Percentiles rank a stretch among this genome's conserved stretches.
Evolutionary conservation across 2,329 filamentous ascomycete species (phyloP).

Genomic region (Coccinonectria pachysandricola): DNA sequence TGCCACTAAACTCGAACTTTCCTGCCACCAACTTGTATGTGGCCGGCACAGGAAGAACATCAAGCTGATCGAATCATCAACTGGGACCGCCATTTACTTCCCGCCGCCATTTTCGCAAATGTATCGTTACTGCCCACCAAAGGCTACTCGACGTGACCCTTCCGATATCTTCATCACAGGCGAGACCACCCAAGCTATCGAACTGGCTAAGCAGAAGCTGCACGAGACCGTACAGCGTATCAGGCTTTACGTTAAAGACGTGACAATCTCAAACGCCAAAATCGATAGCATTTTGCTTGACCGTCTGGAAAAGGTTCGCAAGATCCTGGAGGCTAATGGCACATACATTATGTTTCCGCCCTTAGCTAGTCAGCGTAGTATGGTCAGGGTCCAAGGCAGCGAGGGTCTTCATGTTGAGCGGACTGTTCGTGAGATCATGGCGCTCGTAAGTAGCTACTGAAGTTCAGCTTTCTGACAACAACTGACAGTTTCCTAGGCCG

Average conservation of each 20-base stretch:
- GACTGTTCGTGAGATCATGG: constrained; percentile 92
- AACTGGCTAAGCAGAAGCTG: constrained; percentile 81
- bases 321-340: constrained; percentile 94
- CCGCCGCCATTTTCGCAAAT: constrained; percentile 87
- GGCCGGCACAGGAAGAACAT: constrained; percentile 94
- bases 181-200: constrained; percentile 72
- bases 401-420: constrained; percentile 92
- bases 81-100: constrained; percentile 96
- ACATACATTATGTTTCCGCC: constrained; percentile 90
- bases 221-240: constrained; percentile 74
- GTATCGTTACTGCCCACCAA: constrained; percentile 79
- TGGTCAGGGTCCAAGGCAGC: constrained; percentile 82
- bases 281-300: constrained; percentile 89
- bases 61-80: constrained; percentile 91
- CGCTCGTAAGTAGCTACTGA: constrained; percentile 52
- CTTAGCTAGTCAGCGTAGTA: constrained; percentile 72
- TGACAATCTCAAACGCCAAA: constrained; percentile 80
- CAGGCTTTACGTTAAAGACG: constrained; percentile 84
- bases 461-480: neutral
- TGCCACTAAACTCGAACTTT: constrained; percentile 69
- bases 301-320: constrained; percentile 89
- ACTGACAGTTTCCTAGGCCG: constrained; percentile 48
- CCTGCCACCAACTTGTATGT: constrained; percentile 84
- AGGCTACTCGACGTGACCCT: constrained; percentile 70
- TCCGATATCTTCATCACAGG: constrained; percentile 94